Conservation (phyloP, 352 stramenopile species). For the Globisporangium radiosum region DNA sequence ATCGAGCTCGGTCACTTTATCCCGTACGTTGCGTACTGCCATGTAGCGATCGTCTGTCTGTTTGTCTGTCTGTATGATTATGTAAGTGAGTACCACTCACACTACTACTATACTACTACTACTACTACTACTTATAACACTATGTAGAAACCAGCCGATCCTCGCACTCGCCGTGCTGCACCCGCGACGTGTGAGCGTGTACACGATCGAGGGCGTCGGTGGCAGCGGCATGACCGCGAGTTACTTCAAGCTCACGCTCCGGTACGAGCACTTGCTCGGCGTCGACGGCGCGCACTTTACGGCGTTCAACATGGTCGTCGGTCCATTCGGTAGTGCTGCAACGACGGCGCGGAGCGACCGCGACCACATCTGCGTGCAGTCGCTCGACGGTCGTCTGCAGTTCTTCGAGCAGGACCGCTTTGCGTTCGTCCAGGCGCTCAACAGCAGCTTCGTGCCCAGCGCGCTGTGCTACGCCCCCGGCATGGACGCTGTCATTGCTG, state of each 20-base stretch:
- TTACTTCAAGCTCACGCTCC: slow-evolving; percentile 78
- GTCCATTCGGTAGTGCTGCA: slow-evolving; percentile 53
- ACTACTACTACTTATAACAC: neutral
- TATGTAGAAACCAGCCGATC: slow-evolving; percentile 38
- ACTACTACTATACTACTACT: neutral
- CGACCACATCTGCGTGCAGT: slow-evolving; percentile 89
- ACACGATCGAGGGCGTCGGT: slow-evolving; percentile 72
- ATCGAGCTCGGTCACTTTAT: slow-evolving; percentile 81
- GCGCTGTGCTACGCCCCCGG: slow-evolving; percentile 70
- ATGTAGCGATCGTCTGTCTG: neutral
- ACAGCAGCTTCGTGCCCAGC: slow-evolving; percentile 76
- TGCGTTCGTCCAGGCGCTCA: slow-evolving; percentile 80
- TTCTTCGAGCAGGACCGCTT: slow-evolving; percentile 90
- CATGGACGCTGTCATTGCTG: slow-evolving; percentile 79
- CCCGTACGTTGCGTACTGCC: slow-evolving; percentile 35
- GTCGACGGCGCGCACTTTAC: slow-evolving; percentile 89
- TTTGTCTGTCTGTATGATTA: neutral
- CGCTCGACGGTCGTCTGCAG: slow-evolving; percentile 86
- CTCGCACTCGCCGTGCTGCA: slow-evolving; percentile 85
- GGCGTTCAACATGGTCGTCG: slow-evolving; percentile 85
- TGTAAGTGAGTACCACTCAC: neutral
- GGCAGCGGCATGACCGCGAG: slow-evolving; percentile 64
- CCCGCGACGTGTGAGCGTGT: slow-evolving; percentile 70
- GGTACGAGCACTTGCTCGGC: slow-evolving; percentile 84
- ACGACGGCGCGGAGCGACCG: slow-evolving; percentile 20